Evolutionary conservation across 306 rosid species (phyloP).

Genomic region (Sicyos baderoa): DNA sequence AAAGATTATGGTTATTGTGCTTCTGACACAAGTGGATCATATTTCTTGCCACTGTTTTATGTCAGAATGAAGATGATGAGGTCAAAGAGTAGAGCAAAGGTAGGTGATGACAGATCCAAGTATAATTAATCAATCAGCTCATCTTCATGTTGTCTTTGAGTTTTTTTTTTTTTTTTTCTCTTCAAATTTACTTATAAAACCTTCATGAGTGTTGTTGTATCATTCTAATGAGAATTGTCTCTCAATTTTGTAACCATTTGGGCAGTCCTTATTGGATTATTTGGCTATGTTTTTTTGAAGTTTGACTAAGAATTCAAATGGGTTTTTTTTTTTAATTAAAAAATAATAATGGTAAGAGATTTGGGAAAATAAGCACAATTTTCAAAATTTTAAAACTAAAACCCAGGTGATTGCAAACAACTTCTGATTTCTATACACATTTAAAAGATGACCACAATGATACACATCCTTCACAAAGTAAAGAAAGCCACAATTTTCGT

Average conservation of each 20-base stretch:
- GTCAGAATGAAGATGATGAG: constrained; percentile 8
- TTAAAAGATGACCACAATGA: too few relatives aligned
- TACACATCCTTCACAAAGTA: too few relatives aligned
- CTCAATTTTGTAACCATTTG: constrained; percentile 12
- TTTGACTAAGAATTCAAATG: too few relatives aligned
- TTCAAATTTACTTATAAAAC: not conserved
- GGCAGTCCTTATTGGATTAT: not conserved
- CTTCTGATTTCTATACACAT: too few relatives aligned
- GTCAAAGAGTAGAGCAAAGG: not conserved
- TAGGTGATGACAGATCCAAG: constrained; percentile 12
- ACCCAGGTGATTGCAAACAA: too few relatives aligned
- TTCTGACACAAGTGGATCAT: not conserved
- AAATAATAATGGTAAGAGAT: too few relatives aligned
- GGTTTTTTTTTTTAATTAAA: too few relatives aligned
- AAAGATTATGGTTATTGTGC: constrained; percentile 10
- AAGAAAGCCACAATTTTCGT: too few relatives aligned
- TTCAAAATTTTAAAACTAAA: too few relatives aligned
- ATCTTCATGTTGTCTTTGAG: not conserved
- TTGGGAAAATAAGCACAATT: too few relatives aligned
- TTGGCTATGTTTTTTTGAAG: too few relatives aligned
- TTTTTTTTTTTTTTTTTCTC: not conserved
- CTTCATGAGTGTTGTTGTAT: constrained; percentile 9
- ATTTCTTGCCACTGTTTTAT: constrained; percentile 4
- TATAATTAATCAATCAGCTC: constrained; percentile 6
- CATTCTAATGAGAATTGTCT: constrained; percentile 1